These are phyloP conservation scores for Haematococcus sp. DNA, from an alignment of 139 green algal species.

Conservation along the genomic window DNA sequence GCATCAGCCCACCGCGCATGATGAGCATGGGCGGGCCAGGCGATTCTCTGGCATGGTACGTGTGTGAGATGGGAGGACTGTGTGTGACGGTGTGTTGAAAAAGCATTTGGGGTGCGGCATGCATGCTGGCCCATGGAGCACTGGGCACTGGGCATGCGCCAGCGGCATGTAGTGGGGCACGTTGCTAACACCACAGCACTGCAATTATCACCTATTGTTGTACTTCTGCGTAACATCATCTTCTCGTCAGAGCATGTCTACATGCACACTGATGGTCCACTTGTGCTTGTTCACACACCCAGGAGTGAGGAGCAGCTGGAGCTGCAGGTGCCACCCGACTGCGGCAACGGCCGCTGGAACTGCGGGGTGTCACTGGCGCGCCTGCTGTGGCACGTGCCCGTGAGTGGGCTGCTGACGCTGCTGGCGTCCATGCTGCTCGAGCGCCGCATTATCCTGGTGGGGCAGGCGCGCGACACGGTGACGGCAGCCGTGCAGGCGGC, in stretches of 20 bases:
- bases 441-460: slow-evolving; percentile 70
- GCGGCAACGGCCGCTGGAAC: slow-evolving; percentile 55
- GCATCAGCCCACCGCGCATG: slow-evolving; percentile 18
- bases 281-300: too few relatives aligned
- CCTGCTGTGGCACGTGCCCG: slow-evolving; percentile 68
- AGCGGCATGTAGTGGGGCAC: too few relatives aligned
- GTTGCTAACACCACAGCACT: neutral
- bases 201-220: neutral
- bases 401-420: slow-evolving; percentile 56
- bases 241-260: neutral
- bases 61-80: too few relatives aligned
- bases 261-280: too few relatives aligned
- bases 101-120: too few relatives aligned
- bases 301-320: slow-evolving; percentile 40
- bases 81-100: too few relatives aligned
- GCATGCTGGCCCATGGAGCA: too few relatives aligned
- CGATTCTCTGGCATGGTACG: neutral
- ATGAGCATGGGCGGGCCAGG: neutral
- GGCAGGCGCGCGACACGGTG: slow-evolving; percentile 55
- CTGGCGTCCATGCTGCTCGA: slow-evolving; percentile 73
- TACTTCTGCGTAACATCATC: neutral
- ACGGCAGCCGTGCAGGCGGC: slow-evolving; percentile 67
- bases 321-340: slow-evolving; percentile 64
- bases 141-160: too few relatives aligned
- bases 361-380: slow-evolving; percentile 63